Base-by-base conservation (phyloP, 2,329 filamentous ascomycete species). In the Colletotrichum echinochloae region DNA sequence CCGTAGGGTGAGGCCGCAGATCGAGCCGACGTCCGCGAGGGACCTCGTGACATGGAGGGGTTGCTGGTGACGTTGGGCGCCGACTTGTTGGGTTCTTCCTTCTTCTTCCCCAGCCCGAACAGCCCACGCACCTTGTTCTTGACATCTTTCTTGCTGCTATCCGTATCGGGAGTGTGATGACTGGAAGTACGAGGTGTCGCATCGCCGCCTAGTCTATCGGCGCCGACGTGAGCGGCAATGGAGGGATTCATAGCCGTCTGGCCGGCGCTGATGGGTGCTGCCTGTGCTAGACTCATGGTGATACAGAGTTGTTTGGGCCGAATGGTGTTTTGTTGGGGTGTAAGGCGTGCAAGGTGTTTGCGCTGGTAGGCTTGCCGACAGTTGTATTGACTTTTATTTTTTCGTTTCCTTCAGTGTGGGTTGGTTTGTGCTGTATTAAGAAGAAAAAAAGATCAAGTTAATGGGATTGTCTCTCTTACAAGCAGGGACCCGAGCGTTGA, bases 61-160 rank as follows among this genome's bases (percentile, higher is more conserved):
- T 77, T 72, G 72, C 77, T 74, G 67, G 81, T 74, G 70, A 76
- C 78, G 66, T 78, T 72, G 72, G 67, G 70, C 71, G 76, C 70
- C 48, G 76, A 72, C 60, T 77, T 72, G 66, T 83, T 84, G 67
- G 83, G 82, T 35, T 85, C 82, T 55, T 85, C 82, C 81, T 88
- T 90, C 81, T 90, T 91, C 82, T 88, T 90, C 66, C 87, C 88
- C 70, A 91, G 86, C 5, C 87, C 85, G 78, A 90, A 91, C 35
- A 91, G 81, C 70, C 85, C 84, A 73, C 88, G 83, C 79, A 87
- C 90, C 79, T 88, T 87, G 65, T 85, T 86, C 68, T 71, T 71
- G 18, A 71, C 84, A 73, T 88, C 83, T 79, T 87, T 90, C 78
- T 87, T 87, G 65, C 84, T 85, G 28, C 74, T 74, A 37, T 79